These are phyloP conservation scores for Cubamyces sp. DNA, from an alignment of 768 basidiomycete genomes.

Conservation along the genomic window DNA sequence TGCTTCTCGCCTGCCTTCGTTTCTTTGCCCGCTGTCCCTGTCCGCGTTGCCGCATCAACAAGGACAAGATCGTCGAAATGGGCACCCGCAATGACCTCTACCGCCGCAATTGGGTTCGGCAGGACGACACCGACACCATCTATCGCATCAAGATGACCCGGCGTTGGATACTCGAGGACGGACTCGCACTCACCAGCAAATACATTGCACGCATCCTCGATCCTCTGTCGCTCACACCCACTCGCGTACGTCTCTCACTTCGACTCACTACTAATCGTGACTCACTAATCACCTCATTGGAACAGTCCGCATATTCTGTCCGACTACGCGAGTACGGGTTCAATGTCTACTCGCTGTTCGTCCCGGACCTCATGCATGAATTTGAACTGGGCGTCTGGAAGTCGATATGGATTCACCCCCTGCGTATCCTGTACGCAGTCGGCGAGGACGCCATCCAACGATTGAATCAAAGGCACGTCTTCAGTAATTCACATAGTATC, in stretches of 20 bases:
- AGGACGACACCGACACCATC: conserved; percentile 3
- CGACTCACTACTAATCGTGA: background rate
- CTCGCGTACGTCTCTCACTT: conserved; percentile 18
- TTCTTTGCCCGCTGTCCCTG: conserved; percentile 45
- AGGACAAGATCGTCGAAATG: conserved; percentile 34
- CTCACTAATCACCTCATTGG: background rate
- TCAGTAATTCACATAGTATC: background rate
- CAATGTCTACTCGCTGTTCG: conserved; percentile 34
- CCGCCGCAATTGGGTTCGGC: conserved; percentile 3
- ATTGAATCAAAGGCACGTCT: conserved; percentile 21
- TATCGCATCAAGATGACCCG: conserved; percentile 14
- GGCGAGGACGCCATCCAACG: conserved; percentile 4
- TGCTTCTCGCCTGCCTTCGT: conserved; percentile 42
- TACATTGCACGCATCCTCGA: conserved; percentile 22
- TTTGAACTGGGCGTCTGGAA: conserved; percentile 43
- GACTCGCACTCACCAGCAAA: conserved; percentile 14
- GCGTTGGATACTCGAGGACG: conserved; percentile 24
- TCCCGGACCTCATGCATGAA: conserved; percentile 40
- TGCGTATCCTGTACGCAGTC: conserved; percentile 29
- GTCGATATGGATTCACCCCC: conserved; percentile 31
- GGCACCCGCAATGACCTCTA: conserved; percentile 27
- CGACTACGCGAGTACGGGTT: conserved; percentile 29
- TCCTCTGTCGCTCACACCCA: conserved; percentile 22
- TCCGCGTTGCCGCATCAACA: conserved; percentile 41
- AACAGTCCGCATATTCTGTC: conserved; percentile 39